Conservation (phyloP, 495 filamentous ascomycete genomes). For the Talaromyces adpressus region DNA sequence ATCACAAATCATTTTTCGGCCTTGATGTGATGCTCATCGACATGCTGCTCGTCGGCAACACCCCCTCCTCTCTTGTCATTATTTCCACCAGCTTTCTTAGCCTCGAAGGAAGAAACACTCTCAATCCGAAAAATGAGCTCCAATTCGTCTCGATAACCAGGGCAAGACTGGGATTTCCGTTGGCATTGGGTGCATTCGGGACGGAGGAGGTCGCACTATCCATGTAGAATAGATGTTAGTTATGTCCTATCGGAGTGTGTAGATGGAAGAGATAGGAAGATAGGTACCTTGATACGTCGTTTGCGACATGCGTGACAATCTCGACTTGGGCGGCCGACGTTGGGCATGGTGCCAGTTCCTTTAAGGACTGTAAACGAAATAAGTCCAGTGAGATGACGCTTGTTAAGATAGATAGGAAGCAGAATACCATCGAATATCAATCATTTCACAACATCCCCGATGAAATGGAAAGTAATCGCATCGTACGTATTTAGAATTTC, state of each 20-base stretch:
- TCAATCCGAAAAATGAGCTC: background rate
- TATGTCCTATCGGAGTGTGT: background rate
- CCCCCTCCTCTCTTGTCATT: background rate
- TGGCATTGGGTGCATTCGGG: background rate
- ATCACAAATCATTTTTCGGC: background rate
- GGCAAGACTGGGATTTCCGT: background rate
- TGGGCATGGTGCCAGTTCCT: background rate
- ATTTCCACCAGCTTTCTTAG: background rate
- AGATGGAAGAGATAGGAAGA: background rate
- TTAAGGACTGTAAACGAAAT: no score
- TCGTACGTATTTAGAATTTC: background rate
- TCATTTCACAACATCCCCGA: background rate
- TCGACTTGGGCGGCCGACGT: background rate
- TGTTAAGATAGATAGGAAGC: no score
- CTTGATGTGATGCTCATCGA: background rate
- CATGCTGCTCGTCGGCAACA: background rate
- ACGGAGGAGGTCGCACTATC: background rate
- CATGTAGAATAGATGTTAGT: background rate
- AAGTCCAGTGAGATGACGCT: no score
- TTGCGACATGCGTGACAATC: background rate
- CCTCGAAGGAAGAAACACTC: background rate
- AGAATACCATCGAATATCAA: no score
- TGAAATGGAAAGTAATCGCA: no score
- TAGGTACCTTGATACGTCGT: background rate
- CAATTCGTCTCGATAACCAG: background rate